Conservation (phyloP, 441 rosid genomes). For the Syzygium malaccense region DNA sequence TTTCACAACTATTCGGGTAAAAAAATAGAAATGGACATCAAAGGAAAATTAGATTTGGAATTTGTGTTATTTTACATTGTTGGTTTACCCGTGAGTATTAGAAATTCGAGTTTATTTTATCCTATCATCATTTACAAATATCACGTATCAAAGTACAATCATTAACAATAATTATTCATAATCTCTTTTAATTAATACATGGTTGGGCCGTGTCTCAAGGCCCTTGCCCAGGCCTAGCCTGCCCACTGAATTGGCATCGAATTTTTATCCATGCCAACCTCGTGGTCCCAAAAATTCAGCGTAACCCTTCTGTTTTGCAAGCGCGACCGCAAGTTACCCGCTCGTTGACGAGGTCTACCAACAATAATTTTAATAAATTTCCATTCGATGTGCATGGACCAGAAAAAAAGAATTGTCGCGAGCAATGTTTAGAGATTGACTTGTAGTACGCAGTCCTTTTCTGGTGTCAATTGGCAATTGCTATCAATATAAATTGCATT, state of each 20-base stretch:
- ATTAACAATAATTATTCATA: neutral
- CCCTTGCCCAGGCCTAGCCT: neutral
- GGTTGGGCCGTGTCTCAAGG: neutral
- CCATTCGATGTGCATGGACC: no score
- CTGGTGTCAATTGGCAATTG: no score
- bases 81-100: neutral
- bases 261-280: neutral
- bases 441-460: no score
- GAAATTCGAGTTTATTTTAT: neutral
- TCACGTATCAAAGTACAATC: neutral
- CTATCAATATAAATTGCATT: no score
- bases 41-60: neutral
- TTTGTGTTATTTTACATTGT: neutral
- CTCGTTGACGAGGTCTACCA: no score
- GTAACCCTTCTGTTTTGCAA: no score
- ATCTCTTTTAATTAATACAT: neutral
- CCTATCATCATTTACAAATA: neutral
- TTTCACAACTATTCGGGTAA: neutral
- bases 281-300: neutral
- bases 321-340: no score
- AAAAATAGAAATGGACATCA: neutral
- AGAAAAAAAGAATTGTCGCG: no score
- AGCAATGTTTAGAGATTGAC: no score
- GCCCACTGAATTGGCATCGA: neutral
- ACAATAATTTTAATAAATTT: no score